phyloP scores from a whole-genome alignment of 306 rosid genomes.

The Delonix regia region DNA sequence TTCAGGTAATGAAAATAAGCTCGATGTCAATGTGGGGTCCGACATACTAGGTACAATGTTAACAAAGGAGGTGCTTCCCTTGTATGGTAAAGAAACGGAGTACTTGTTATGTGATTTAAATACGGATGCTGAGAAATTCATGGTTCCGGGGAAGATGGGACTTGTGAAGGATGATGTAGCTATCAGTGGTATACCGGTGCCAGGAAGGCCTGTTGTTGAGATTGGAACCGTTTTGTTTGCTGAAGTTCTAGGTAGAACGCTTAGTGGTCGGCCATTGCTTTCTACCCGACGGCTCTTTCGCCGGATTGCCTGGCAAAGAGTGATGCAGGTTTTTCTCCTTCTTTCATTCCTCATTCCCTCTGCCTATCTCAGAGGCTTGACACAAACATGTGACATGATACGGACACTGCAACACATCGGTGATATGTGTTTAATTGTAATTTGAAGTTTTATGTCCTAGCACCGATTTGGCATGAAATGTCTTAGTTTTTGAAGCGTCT shows the following conservation, averaged over 20 bases:
- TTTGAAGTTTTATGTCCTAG: neutral
- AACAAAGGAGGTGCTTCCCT: conserved; percentile 95
- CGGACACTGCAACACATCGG: neutral
- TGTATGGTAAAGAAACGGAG: conserved; percentile 88
- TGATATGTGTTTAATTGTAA: neutral
- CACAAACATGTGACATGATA: neutral
- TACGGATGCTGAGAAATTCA: conserved; percentile 57
- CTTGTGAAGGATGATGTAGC: conserved; percentile 77
- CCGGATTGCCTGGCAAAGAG: conserved; percentile 86
- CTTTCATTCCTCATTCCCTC: conserved; percentile 39
- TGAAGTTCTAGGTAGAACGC: conserved; percentile 94
- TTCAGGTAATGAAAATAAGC: conserved; percentile 89
- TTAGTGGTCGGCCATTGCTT: conserved; percentile 92
- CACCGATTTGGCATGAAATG: too few relatives aligned
- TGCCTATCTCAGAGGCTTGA: neutral
- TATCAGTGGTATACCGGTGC: conserved; percentile 47
- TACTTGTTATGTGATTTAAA: conserved; percentile 67
- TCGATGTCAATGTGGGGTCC: conserved; percentile 87
- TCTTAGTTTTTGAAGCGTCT: too few relatives aligned
- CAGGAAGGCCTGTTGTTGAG: conserved; percentile 80
- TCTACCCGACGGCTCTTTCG: conserved; percentile 88
- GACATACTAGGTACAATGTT: conserved; percentile 91
- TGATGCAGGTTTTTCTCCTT: conserved; percentile 94
- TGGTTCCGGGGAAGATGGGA: conserved; percentile 82
- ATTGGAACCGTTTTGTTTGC: conserved; percentile 87